Percentiles rank a stretch among this genome's conserved stretches.
These are phyloP conservation scores for Septoria linicola DNA, from an alignment of 2,329 filamentous ascomycete genomes.

Conservation along the genomic window DNA sequence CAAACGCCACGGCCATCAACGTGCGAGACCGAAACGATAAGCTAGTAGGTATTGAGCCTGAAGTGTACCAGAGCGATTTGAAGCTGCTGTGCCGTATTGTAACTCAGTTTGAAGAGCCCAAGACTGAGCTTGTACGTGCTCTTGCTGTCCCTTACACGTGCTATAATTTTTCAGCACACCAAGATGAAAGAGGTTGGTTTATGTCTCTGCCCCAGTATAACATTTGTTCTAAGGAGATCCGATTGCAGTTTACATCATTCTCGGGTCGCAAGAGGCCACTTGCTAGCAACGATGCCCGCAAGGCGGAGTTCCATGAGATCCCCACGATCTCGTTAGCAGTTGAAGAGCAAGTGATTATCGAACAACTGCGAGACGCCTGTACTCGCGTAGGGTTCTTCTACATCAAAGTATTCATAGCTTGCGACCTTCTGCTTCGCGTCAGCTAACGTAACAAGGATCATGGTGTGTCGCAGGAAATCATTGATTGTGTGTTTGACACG, in stretches of 20 bases:
- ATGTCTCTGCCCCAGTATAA: neutral
- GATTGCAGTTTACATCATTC: constrained; percentile 23
- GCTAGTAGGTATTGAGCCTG: no score
- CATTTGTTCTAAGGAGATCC: neutral
- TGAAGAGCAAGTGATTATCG: constrained; percentile 21
- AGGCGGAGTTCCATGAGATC: constrained; percentile 29
- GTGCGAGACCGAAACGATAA: no score
- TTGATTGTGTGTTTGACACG: constrained; percentile 23
- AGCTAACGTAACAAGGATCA: constrained; percentile 62
- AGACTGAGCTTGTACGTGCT: no score
- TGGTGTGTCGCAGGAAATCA: constrained; percentile 56
- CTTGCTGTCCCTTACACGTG: no score
- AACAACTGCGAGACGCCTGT: constrained; percentile 26
- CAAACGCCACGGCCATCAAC: neutral
- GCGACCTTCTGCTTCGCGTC: neutral
- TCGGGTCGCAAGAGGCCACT: constrained; percentile 25
- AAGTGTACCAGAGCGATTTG: no score
- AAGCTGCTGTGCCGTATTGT: no score
- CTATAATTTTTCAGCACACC: neutral
- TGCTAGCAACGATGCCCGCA: constrained; percentile 24
- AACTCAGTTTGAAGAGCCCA: no score
- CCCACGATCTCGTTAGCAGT: constrained; percentile 26
- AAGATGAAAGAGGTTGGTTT: constrained; percentile 3
- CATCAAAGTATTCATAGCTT: constrained; percentile 18
- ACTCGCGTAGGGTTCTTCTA: constrained; percentile 30